Evolutionary conservation across 2,329 filamentous ascomycete species (phyloP).

Genomic region (Ceratocystis alfenasii): DNA sequence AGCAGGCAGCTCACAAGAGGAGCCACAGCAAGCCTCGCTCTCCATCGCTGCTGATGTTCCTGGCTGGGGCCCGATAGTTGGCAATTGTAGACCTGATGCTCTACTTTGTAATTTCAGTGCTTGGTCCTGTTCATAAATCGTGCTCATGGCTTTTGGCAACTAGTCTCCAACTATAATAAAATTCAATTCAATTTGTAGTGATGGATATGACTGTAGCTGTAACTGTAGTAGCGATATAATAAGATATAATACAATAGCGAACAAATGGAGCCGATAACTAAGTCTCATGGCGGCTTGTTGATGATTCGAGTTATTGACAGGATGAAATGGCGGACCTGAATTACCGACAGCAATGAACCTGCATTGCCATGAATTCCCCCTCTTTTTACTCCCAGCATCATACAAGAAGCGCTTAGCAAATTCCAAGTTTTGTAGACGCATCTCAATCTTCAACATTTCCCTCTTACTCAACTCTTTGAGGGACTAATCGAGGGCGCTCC

Average conservation of each 20-base stretch:
- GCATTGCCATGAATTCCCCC: not conserved
- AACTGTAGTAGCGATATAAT: slow-evolving; percentile 8
- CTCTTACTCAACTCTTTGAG: slow-evolving; percentile 19
- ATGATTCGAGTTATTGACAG: not conserved
- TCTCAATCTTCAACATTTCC: no score
- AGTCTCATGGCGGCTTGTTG: not conserved
- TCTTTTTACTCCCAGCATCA: not conserved
- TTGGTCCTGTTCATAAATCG: not conserved
- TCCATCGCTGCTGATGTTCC: slow-evolving; percentile 44
- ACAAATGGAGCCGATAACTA: not conserved
- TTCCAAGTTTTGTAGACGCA: no score
- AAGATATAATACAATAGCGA: not conserved
- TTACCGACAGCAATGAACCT: not conserved
- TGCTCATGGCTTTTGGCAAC: not conserved
- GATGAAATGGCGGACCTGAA: not conserved
- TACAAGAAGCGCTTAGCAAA: not conserved
- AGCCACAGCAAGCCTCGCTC: slow-evolving; percentile 45
- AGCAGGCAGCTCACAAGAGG: slow-evolving; percentile 48
- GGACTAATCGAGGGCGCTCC: slow-evolving; percentile 26
- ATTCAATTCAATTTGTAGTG: not conserved
- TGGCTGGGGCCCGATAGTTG: slow-evolving; percentile 38
- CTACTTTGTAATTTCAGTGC: not conserved
- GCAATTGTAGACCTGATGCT: not conserved
- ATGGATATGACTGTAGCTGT: slow-evolving; percentile 12
- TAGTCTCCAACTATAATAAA: not conserved